Evolutionary conservation across 2,329 filamentous ascomycete species (phyloP), one percentile per base, ranked within the genome.

Genomic region (Beauveria asiatica): DNA sequence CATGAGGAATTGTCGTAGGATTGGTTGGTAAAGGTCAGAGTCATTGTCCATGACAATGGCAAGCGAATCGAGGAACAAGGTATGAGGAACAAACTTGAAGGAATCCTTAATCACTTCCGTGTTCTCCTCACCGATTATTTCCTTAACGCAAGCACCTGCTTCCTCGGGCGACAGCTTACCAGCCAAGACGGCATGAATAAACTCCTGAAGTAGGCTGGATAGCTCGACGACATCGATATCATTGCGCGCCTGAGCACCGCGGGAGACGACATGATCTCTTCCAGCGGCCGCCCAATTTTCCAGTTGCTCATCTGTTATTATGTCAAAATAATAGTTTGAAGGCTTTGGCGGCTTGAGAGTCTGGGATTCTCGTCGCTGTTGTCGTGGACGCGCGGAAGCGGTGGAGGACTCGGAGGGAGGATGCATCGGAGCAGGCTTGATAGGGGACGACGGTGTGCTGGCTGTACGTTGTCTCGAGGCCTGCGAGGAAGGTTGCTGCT

Each of bases 11-110:
- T 84, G 79, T 59, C 82, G 83, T 37, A 97, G 77, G 44, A 68
- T 76, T 60, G 70, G 78, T 64, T 73, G 75, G 57, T 76, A 78
- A 1, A 77, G 70, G 2, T 70, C 71, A 5, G 84, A 79, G 65
- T 92, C 87, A 41, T 84, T 80, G 58, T 95, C 90, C 62, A 89
- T 83, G 59, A 94, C 81, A 62, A 94, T 86, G 3, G 90, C 89
- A 41, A 97, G 75, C 0, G 85, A 89, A 73, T 96, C 92, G 64
- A 96, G 82, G 68, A 97, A 94, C 19, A 92, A 76, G 3, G 85
- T 84, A 58, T 85, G 81, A 4, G 85, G 76, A 67, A 89, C 84
- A 64, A 89, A 83, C 33, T 72, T 72, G 63, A 71, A 80, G 62
- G 67, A 76, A 70, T 80, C 77, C 61, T 79, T 75, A 64, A 79